Evolutionary conservation across 306 rosid species (phyloP).

Genomic region (Cucurbita pepo): DNA sequence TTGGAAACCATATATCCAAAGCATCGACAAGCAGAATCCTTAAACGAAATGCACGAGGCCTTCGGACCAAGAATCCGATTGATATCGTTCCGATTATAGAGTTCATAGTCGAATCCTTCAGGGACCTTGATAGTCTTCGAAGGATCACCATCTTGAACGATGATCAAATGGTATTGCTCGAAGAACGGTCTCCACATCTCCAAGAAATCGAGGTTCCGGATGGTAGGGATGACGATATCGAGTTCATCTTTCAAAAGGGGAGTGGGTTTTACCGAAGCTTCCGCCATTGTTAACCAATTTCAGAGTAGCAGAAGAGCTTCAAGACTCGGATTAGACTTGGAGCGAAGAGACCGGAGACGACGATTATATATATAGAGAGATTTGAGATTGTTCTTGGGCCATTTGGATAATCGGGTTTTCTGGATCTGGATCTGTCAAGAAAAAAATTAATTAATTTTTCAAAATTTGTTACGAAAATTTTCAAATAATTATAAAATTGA

Average conservation of each 20-base stretch:
- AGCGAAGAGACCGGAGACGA: not conserved
- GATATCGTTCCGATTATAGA: slow-evolving; percentile 23
- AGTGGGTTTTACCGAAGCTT: slow-evolving; percentile 6
- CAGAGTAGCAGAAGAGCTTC: not conserved
- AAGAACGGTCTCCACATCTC: slow-evolving; percentile 32
- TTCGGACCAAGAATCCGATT: slow-evolving; percentile 29
- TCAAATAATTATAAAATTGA: no score
- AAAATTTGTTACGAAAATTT: not conserved
- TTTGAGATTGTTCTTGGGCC: not conserved
- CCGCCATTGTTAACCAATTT: not conserved
- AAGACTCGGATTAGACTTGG: not conserved
- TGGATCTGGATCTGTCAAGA: not conserved
- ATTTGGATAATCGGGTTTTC: not conserved
- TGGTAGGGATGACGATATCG: slow-evolving; percentile 26
- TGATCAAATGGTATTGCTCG: slow-evolving; percentile 21
- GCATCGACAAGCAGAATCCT: slow-evolving; percentile 44
- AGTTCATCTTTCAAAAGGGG: slow-evolving; percentile 21
- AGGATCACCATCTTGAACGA: slow-evolving; percentile 27
- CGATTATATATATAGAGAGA: not conserved
- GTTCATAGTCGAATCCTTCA: slow-evolving; percentile 31
- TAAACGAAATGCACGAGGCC: slow-evolving; percentile 35
- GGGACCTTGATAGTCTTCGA: slow-evolving; percentile 19
- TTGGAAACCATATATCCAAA: slow-evolving; percentile 34
- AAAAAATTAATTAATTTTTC: not conserved
- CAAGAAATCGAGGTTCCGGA: slow-evolving; percentile 25